Conservation (phyloP, 139 green algal genomes). For the Microglena sp. region DNA sequence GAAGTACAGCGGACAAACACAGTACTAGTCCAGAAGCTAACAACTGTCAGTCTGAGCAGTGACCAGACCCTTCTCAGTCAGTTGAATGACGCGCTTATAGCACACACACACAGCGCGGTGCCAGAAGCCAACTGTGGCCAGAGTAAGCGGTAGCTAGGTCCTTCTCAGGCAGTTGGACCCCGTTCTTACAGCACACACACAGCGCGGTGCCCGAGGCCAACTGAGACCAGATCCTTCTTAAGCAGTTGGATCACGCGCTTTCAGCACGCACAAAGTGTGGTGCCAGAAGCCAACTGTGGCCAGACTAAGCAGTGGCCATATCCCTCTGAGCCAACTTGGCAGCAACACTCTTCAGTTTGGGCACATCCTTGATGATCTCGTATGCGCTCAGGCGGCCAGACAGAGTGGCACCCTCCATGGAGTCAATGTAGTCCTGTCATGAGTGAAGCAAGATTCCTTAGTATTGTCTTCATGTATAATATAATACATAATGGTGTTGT, state of each 20-base stretch:
- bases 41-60: too few species aligned
- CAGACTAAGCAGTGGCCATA: neutral
- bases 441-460: too few species aligned
- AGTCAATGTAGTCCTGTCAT: slow-evolving; percentile 95
- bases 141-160: neutral
- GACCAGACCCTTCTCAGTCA: neutral
- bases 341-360: neutral
- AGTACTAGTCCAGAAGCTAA: neutral
- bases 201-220: neutral
- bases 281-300: neutral
- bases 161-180: neutral
- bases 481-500: neutral
- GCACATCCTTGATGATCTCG: slow-evolving; percentile 17
- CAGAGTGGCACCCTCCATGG: slow-evolving; percentile 94
- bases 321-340: neutral
- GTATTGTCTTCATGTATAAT: neutral
- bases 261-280: neutral
- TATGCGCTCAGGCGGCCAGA: slow-evolving; percentile 29
- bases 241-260: neutral
- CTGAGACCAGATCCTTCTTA: neutral
- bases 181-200: neutral
- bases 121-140: neutral
- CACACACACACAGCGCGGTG: neutral
- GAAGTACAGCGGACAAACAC: too few species aligned
- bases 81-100: neutral